Conservation (phyloP, 208 protist genomes). For the Strigomonas galati region DNA sequence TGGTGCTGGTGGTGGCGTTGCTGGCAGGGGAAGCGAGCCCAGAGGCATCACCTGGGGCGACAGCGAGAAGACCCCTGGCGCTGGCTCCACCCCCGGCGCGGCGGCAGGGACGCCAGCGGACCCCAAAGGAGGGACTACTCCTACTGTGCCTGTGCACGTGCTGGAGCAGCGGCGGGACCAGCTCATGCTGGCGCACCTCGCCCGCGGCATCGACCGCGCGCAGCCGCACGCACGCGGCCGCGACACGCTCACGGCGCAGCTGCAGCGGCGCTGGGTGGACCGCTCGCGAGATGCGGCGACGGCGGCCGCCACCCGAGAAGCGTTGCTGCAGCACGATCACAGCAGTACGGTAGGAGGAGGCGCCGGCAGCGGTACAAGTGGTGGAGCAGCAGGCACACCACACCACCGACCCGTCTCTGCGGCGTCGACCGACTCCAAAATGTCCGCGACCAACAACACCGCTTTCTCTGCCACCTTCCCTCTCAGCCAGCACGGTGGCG, state of each 20-base stretch:
- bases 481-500: not conserved
- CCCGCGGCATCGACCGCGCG: slow-evolving; percentile 34
- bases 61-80: not conserved
- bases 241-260: slow-evolving; percentile 14
- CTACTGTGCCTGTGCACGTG: slow-evolving; percentile 11
- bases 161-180: slow-evolving; percentile 51
- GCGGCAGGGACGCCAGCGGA: not conserved
- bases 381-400: too few relatives aligned
- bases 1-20: too few relatives aligned
- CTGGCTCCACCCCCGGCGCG: not conserved
- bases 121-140: not conserved
- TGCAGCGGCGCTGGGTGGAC: slow-evolving; percentile 18
- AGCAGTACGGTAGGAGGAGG: slow-evolving; percentile 5
- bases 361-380: not conserved
- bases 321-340: slow-evolving; percentile 8
- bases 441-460: not conserved
- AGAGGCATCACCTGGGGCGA: not conserved
- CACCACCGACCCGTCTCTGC: not conserved
- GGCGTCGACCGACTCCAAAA: not conserved
- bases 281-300: slow-evolving; percentile 10
- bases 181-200: slow-evolving; percentile 59
- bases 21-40: not conserved
- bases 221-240: slow-evolving; percentile 21
- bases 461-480: not conserved
- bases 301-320: not conserved